Base-by-base conservation (phyloP, 2,329 filamentous ascomycete species). In the Nemania sp. region DNA sequence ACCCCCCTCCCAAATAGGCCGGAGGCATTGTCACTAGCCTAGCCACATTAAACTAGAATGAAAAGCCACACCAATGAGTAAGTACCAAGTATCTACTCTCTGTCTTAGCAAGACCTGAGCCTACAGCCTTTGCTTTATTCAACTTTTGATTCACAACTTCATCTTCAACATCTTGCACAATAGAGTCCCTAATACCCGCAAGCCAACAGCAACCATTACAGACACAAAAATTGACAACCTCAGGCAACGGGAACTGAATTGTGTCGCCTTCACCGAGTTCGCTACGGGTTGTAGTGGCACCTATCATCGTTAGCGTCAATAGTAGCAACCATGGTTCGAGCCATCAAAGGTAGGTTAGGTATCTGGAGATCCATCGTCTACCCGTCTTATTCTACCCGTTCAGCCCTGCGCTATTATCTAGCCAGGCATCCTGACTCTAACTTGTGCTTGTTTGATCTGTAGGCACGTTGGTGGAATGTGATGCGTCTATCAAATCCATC, bases 401-500 rank as follows among this genome's bases (percentile, higher is more conserved):
- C n/a, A n/a, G n/a, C 22, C 15, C 18, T 41, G 45, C 5, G 71
- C 63, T 64, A 45, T 29, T 20, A 18, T n/a, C 22, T 5, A 20
- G 2, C 15, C 20, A 20, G n/a, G 35, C 13, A 32, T 35, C 6
- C 24, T 11, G 10, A 18, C 35, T 49, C 59, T 62, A 49, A 61
- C 52, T 15, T n/a, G n/a, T n/a, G 15, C n/a, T 54, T 57, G 22
- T 38, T 47, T 32, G 35, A 26, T n/a, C 53, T 15, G 22, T 59
- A 88, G 92, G 92, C 70, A 90, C 93, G 29, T 86, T 95, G 71
- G 89, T 95, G 80, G 89, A 93, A 80, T 93, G 91, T 80, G 92
- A 95, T 78, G 90, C 92, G n/a, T 93, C 91, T 52, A 94, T 95
- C 85, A 94, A 94, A 81, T 92, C 92, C 70, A 93, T 94, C 83